Evolutionary conservation across 2,329 filamentous ascomycete genomes (phyloP).

Genomic region (Diaporthe vaccinii): DNA sequence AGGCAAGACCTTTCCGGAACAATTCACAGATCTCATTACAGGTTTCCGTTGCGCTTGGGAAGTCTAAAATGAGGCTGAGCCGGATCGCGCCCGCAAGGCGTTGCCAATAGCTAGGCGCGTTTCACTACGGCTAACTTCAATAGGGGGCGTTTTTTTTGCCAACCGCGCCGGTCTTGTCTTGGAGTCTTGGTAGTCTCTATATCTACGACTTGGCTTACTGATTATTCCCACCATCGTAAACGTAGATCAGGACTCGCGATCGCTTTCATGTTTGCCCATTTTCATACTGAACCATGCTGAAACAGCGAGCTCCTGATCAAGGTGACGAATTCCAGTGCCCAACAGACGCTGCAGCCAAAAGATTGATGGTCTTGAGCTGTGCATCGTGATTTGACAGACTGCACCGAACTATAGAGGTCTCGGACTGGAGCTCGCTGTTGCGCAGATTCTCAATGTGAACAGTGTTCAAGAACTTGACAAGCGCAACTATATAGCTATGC

Average conservation of each 20-base stretch:
- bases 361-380: too few species aligned
- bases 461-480: too few species aligned
- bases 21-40: neutral
- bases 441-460: too few species aligned
- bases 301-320: too few species aligned
- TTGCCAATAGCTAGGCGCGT: constrained; percentile 21
- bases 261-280: neutral
- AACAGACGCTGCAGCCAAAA: too few species aligned
- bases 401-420: too few species aligned
- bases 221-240: neutral
- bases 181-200: constrained; percentile 1
- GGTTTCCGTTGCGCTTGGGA: neutral
- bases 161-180: neutral
- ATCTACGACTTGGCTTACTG: neutral
- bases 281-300: neutral
- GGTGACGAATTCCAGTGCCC: neutral
- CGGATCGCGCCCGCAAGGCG: neutral
- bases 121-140: neutral
- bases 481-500: too few species aligned
- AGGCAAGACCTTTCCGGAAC: too few species aligned
- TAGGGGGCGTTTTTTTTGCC: neutral
- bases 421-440: too few species aligned
- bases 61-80: neutral
- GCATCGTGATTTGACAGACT: too few species aligned
- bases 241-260: neutral